Evolutionary conservation across 2,329 filamentous ascomycete genomes (phyloP).

Genomic region (Talaromyces sp.): DNA sequence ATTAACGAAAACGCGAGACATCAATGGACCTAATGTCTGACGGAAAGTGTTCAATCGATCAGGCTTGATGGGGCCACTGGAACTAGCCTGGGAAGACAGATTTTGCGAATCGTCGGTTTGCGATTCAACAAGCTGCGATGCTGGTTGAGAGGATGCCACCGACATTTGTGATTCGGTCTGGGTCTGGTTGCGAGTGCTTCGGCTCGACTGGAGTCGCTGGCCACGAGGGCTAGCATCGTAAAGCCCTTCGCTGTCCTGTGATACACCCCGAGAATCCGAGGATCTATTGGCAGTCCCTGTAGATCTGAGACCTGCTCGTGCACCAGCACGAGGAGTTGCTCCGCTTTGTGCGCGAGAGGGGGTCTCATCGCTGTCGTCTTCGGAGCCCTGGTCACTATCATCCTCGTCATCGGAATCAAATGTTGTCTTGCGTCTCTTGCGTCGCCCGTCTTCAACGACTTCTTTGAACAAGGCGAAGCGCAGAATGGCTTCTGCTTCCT

Average conservation of each 20-base stretch:
- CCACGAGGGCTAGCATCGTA: slow-evolving; percentile 48
- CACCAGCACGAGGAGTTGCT: slow-evolving; percentile 28
- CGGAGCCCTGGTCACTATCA: slow-evolving; percentile 34
- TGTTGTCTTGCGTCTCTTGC: slow-evolving; percentile 72
- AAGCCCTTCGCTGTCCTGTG: slow-evolving; percentile 47
- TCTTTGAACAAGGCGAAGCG: slow-evolving; percentile 97
- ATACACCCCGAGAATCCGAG: slow-evolving; percentile 48
- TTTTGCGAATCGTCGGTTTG: slow-evolving; percentile 45
- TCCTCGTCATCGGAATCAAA: slow-evolving; percentile 58
- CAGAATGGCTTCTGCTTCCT: slow-evolving; percentile 81
- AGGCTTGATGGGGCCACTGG: slow-evolving; percentile 41
- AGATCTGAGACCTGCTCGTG: slow-evolving; percentile 26
- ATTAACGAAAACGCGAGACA: slow-evolving; percentile 78
- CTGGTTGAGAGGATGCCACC: slow-evolving; percentile 72
- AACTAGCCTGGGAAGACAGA: slow-evolving; percentile 41
- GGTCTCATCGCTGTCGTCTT: slow-evolving; percentile 22
- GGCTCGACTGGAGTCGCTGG: slow-evolving; percentile 28
- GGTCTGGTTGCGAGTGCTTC: slow-evolving; percentile 35
- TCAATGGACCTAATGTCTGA: slow-evolving; percentile 71
- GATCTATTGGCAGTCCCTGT: slow-evolving; percentile 30
- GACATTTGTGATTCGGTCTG: slow-evolving; percentile 53
- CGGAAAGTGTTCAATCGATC: slow-evolving; percentile 70
- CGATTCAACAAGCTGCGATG: slow-evolving; percentile 61
- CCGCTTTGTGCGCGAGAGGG: slow-evolving; percentile 18
- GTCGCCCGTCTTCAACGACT: slow-evolving; percentile 69